Percentiles rank a stretch among this genome's conserved stretches.
Evolutionary conservation across 768 basidiomycete genomes (phyloP).

Genomic region (Hydnomerulius pinastri): DNA sequence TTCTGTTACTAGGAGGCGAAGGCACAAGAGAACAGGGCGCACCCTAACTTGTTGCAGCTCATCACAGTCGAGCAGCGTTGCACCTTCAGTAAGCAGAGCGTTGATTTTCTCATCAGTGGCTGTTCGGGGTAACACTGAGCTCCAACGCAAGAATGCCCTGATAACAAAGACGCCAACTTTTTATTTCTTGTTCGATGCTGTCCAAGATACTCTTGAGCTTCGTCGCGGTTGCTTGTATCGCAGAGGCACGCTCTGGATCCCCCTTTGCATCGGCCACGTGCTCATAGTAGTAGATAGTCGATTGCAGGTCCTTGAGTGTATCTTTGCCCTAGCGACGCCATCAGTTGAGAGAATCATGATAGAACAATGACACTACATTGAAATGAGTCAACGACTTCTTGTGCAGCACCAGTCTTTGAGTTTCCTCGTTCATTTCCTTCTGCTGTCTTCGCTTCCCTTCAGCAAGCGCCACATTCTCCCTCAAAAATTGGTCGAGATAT

Average conservation of each 20-base stretch:
- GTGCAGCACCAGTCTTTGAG: constrained; percentile 45
- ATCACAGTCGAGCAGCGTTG: constrained; percentile 56
- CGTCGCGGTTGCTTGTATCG: constrained; percentile 43
- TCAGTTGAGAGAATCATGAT: constrained; percentile 1
- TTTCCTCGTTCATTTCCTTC: constrained; percentile 46
- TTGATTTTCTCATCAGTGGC: constrained; percentile 54
- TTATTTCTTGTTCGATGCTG: constrained; percentile 52
- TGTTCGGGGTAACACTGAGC: constrained; percentile 25
- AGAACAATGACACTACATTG: constrained; percentile 43
- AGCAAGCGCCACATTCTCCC: constrained; percentile 51
- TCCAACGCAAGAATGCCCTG: no score
- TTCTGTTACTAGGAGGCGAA: background rate
- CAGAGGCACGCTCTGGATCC: constrained; percentile 46
- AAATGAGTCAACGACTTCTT: constrained; percentile 50
- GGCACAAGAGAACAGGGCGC: constrained; percentile 21
- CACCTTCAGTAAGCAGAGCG: constrained; percentile 44
- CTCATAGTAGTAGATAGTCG: constrained; percentile 72
- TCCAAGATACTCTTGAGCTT: constrained; percentile 57
- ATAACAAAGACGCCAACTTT: constrained; percentile 40
- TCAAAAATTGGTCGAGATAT: constrained; percentile 73
- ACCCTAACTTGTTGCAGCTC: constrained; percentile 66
- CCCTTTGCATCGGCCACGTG: constrained; percentile 54
- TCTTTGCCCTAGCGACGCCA: constrained; percentile 54
- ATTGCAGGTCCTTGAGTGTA: constrained; percentile 58
- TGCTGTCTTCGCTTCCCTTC: constrained; percentile 35